phyloP scores from a whole-genome alignment of 768 basidiomycete genomes.

The Paxillus ammoniavirescens region DNA sequence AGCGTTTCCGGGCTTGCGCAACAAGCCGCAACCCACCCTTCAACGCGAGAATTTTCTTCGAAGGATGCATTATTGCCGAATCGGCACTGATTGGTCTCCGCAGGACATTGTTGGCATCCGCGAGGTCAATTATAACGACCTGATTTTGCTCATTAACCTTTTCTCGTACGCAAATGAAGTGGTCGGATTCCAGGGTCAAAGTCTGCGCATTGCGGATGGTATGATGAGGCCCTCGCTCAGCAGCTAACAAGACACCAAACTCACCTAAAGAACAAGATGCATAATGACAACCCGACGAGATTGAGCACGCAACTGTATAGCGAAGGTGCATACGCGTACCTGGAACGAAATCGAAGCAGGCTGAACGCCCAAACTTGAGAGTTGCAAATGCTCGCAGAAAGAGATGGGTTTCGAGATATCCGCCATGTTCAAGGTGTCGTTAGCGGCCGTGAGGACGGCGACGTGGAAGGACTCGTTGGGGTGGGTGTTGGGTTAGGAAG shows the following conservation, averaged over 20 bases:
- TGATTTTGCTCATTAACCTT: conserved; percentile 94
- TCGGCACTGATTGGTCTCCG: conserved; percentile 97
- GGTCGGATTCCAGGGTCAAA: conserved; percentile 94
- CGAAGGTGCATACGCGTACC: conserved; percentile 48
- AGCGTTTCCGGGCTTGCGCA: background rate
- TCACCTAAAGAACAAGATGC: conserved; percentile 17
- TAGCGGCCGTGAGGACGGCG: conserved; percentile 13
- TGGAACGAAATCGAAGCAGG: conserved; percentile 97
- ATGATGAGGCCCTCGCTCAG: conserved; percentile 1
- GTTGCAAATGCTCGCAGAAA: conserved; percentile 89
- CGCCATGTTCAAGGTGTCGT: conserved; percentile 25
- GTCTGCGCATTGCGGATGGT: conserved; percentile 49
- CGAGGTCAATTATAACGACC: conserved; percentile 97
- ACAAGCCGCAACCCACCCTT: conserved; percentile 53
- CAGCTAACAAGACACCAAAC: conserved; percentile 1
- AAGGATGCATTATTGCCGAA: conserved; percentile 97
- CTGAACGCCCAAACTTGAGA: conserved; percentile 94
- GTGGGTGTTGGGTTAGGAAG: conserved; percentile 26
- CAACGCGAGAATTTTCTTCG: conserved; percentile 93
- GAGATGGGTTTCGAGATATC: conserved; percentile 68
- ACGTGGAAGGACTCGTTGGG: conserved; percentile 13
- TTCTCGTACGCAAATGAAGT: conserved; percentile 97
- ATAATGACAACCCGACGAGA: conserved; percentile 1
- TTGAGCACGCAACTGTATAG: conserved; percentile 15
- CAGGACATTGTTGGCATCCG: conserved; percentile 96